Evolutionary conservation across 495 filamentous ascomycete genomes (phyloP).

Genomic region (Oleoguttula mirabilis): DNA sequence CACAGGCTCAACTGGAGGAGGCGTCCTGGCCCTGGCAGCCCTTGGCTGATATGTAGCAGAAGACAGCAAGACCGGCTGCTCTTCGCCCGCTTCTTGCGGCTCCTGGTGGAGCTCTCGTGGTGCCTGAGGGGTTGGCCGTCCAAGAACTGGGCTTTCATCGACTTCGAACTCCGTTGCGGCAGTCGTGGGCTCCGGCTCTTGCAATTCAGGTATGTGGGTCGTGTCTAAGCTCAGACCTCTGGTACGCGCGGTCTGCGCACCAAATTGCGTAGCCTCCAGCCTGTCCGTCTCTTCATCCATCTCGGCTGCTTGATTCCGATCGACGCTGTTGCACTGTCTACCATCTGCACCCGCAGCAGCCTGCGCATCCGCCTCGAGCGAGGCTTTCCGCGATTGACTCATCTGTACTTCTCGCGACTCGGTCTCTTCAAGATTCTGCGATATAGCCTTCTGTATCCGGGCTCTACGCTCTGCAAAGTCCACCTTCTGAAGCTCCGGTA

Average conservation of each 20-base stretch:
- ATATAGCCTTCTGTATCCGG: conserved; percentile 69
- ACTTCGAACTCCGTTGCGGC: conserved; percentile 26
- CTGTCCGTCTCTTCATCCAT: conserved; percentile 5
- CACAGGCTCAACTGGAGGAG: conserved; percentile 1
- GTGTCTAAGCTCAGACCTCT: conserved; percentile 15
- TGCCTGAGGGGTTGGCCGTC: too few relatives aligned
- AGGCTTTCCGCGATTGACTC: conserved; percentile 3
- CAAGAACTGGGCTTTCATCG: conserved; percentile 47
- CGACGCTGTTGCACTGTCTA: conserved; percentile 3
- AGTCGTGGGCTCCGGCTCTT: conserved; percentile 19
- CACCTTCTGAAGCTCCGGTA: conserved; percentile 52
- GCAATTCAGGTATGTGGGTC: conserved; percentile 2
- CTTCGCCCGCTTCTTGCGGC: conserved; percentile 36
- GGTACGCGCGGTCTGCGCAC: neutral
- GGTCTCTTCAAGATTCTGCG: conserved; percentile 53
- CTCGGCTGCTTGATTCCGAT: conserved; percentile 2
- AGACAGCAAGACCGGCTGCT: conserved; percentile 27
- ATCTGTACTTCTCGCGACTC: conserved; percentile 10
- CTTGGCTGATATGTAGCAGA: conserved; percentile 35
- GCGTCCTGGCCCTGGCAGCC: conserved; percentile 16
- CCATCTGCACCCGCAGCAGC: neutral
- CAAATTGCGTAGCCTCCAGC: neutral
- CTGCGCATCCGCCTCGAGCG: conserved; percentile 1
- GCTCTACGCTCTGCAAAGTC: conserved; percentile 69
- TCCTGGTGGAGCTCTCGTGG: too few relatives aligned